Evolutionary conservation across 2,329 filamentous ascomycete genomes (phyloP), one percentile per base, ranked within the genome.

Genomic region (Talaromyces pinophilus): DNA sequence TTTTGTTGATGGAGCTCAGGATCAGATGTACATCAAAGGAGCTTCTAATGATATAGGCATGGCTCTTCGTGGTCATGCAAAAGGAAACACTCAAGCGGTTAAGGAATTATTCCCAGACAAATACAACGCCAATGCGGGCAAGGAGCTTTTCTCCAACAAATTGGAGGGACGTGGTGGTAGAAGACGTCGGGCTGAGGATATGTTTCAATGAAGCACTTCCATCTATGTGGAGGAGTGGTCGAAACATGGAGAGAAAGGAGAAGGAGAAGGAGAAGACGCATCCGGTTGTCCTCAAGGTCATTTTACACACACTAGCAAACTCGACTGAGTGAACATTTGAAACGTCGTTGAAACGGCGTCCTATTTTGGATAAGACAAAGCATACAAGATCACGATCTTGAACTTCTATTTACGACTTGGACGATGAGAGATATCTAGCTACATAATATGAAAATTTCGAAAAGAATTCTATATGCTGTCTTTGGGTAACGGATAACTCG

Each of bases 91-190:
- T 8, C 62, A 89, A 2, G 81, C 82, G 2, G 85, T 83, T 1
- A 88, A 86, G 70, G 90, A 93, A 75, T 76, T 93, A 22, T 92
- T 92, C 71, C 90, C 90, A 0, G 83, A 83, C 17, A 90, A 87
- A 70, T 85, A 77, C 61, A 72, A 75, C 22, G 75, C 69, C 70
- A 91, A 92, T 73, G 78, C 84, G 1, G 87, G 86, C 60, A 92
- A 91, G 77, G 90, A 93, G 74, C 77, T 92, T 17, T 91, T 92
- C 72, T 83, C 84, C 1, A 85, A 87, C 67, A 87, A 81, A 69
- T 73, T 87, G 30, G 84, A 87, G 63, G 86, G 85, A 1, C 82
- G 87, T 68, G 83, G 85, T 15, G 82, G 83, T 67, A 83, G 82
- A 68, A 85, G 91, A 69, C 86, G 89, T 71, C 88, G 83, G 73